Percentiles rank a stretch among this genome's conserved stretches.
Evolutionary conservation across 805 yeast species (phyloP).

Genomic region (Tetrapisispora pingtungensis): DNA sequence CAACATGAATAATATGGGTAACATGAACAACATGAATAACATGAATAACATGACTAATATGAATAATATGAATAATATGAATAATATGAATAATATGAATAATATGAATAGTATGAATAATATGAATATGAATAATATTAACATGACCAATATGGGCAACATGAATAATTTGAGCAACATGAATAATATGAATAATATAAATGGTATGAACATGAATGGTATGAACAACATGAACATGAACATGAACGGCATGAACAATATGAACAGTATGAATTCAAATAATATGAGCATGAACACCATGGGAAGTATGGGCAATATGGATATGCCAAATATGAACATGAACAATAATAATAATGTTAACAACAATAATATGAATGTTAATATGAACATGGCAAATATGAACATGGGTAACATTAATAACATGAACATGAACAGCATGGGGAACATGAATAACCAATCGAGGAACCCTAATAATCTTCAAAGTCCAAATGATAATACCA

Average conservation of each 20-base stretch:
- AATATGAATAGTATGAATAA: neutral
- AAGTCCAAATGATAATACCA: neutral
- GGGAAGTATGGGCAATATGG: neutral
- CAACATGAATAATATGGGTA: constrained; percentile 9
- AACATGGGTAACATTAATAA: constrained; percentile 18
- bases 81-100: neutral
- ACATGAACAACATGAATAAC: neutral
- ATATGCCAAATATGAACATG: too few species aligned
- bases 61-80: neutral
- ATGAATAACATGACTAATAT: neutral
- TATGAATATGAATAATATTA: neutral
- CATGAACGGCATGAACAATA: neutral
- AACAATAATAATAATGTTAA: too few species aligned
- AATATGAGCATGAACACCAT: constrained; percentile 15
- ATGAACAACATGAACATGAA: constrained; percentile 1
- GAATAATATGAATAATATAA: constrained; percentile 1
- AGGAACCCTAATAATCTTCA: constrained; percentile 3
- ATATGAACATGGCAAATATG: neutral
- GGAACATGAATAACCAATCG: too few species aligned
- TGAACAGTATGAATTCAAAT: neutral
- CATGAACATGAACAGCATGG: constrained; percentile 17
- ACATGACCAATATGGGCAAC: neutral
- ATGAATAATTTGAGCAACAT: constrained; percentile 1
- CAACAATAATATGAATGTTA: neutral
- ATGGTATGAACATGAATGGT: neutral